Percentiles rank a stretch among this genome's conserved stretches.
These are phyloP conservation scores for Ophiostoma tasmaniense DNA, from an alignment of 2,329 filamentous ascomycete genomes.

Conservation along the genomic window DNA sequence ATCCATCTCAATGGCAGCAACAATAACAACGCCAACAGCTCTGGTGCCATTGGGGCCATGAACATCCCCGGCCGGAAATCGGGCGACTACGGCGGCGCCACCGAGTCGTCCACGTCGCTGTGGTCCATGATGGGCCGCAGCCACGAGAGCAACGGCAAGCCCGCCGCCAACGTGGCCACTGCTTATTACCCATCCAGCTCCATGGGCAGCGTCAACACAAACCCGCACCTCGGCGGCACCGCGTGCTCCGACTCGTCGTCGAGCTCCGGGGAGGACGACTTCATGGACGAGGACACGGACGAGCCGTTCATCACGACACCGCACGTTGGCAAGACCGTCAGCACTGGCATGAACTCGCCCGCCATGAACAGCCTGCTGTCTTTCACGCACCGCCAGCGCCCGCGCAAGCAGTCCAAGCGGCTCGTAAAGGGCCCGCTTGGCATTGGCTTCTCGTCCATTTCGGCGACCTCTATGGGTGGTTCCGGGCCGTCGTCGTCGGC, in stretches of 20 bases:
- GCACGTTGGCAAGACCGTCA: constrained; percentile 55
- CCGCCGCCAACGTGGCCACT: neutral
- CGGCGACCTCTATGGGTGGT: constrained; percentile 24
- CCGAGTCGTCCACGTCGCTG: constrained; percentile 61
- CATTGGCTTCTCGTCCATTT: constrained; percentile 39
- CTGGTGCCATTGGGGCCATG: constrained; percentile 35
- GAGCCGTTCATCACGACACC: constrained; percentile 79
- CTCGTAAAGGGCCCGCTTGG: constrained; percentile 39
- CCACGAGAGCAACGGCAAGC: constrained; percentile 45
- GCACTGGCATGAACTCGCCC: constrained; percentile 47
- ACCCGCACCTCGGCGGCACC: neutral
- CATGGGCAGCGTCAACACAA: constrained; percentile 58
- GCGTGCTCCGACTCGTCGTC: constrained; percentile 71
- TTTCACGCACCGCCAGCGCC: constrained; percentile 68
- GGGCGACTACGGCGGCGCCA: constrained; percentile 40
- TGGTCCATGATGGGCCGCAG: constrained; percentile 61
- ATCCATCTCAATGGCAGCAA: constrained; percentile 40
- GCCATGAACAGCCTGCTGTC: constrained; percentile 70
- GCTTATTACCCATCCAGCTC: constrained; percentile 68
- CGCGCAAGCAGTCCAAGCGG: constrained; percentile 58
- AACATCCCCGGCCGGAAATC: constrained; percentile 46
- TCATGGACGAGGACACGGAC: constrained; percentile 67
- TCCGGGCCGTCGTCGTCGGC: constrained; percentile 25
- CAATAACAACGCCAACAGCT: constrained; percentile 33
- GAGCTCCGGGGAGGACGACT: constrained; percentile 59